Conservation (phyloP, 257 asterid genomes). For the Echium plantagineum region DNA sequence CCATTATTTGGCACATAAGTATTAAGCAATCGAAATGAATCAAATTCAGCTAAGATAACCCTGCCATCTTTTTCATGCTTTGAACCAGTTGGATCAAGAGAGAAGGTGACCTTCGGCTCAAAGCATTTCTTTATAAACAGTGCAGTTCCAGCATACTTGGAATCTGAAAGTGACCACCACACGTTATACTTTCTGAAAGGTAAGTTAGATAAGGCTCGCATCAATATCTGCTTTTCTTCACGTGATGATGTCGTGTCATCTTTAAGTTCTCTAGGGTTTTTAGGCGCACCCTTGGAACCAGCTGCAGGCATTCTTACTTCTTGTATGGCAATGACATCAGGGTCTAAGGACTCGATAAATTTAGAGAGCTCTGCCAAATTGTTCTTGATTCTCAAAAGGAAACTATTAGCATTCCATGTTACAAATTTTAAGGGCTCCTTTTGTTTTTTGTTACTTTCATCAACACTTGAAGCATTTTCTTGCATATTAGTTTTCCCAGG, state of each 20-base stretch:
- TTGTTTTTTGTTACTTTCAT: conserved; percentile 36
- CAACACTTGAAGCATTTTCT: conserved; percentile 20
- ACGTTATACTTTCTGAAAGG: conserved; percentile 61
- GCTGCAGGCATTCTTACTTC: conserved; percentile 98
- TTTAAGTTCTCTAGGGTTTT: conserved; percentile 74
- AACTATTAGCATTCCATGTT: conserved; percentile 93
- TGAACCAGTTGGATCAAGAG: conserved; percentile 74
- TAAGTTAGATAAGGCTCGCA: conserved; percentile 61
- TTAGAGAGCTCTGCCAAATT: conserved; percentile 61
- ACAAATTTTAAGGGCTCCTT: conserved; percentile 67
- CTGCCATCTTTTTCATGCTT: conserved; percentile 91
- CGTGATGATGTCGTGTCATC: conserved; percentile 77
- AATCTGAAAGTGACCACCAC: conserved; percentile 97
- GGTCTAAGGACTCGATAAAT: conserved; percentile 57
- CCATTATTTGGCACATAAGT: conserved; percentile 93
- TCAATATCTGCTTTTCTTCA: conserved; percentile 85
- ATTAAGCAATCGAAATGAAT: conserved; percentile 60
- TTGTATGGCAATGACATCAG: conserved; percentile 90
- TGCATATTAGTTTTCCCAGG: conserved; percentile 17
- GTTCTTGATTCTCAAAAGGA: conserved; percentile 69
- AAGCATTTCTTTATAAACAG: conserved; percentile 64
- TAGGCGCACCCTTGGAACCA: conserved; percentile 68
- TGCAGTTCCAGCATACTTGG: conserved; percentile 94
- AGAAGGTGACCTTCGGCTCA: conserved; percentile 70
- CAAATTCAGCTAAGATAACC: conserved; percentile 80